Evolutionary conservation across 2,329 filamentous ascomycete species (phyloP).

Genomic region (Colletotrichum sp.): DNA sequence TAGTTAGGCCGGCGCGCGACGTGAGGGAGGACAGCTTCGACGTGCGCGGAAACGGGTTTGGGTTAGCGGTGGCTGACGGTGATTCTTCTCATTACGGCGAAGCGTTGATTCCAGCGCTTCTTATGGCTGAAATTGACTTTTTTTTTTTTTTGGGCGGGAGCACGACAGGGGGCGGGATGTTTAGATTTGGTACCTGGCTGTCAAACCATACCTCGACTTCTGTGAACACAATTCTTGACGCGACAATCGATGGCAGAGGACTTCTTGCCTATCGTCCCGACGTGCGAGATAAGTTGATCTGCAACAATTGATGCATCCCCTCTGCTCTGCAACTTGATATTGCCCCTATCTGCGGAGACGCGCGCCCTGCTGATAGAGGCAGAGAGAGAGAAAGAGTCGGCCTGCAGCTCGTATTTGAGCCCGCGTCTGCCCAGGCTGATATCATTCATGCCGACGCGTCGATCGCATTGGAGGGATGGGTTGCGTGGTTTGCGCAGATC

Average conservation of each 20-base stretch:
- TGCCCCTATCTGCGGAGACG: background rate
- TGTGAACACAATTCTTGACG: background rate
- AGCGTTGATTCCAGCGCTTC: background rate
- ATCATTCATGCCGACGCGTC: background rate
- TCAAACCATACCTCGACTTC: background rate
- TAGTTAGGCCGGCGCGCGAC: background rate
- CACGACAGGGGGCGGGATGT: background rate
- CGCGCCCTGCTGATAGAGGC: background rate
- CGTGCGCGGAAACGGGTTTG: background rate
- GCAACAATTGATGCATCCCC: background rate
- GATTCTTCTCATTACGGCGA: background rate
- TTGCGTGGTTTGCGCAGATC: background rate
- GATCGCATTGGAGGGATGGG: background rate
- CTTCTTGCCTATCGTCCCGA: background rate
- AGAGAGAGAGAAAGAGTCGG: background rate
- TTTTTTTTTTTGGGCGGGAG: background rate
- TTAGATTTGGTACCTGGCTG: background rate
- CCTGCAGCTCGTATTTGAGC: conserved; percentile 11
- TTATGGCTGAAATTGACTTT: background rate
- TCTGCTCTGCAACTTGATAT: background rate
- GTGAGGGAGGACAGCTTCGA: background rate
- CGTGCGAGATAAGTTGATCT: background rate
- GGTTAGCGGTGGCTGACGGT: background rate
- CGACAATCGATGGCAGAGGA: background rate
- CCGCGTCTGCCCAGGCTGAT: background rate